Conservation (phyloP, 2,329 filamentous ascomycete genomes). For the Xylariales sp. region DNA sequence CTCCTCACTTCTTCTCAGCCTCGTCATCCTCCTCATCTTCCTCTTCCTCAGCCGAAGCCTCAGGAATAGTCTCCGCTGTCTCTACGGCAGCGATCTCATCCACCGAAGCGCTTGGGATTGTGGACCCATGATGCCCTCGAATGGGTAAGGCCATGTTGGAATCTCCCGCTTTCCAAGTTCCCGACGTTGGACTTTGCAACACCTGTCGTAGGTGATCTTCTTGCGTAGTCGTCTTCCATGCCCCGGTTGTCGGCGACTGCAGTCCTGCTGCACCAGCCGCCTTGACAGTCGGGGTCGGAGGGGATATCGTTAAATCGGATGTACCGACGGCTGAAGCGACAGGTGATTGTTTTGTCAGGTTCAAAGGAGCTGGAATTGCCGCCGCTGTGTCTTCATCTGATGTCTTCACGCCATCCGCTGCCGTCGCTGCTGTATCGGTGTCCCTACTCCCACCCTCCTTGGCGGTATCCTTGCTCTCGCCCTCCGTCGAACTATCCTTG, state of each 20-base stretch:
- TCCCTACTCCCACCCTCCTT: constrained; percentile 5
- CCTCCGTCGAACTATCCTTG: constrained; percentile 13
- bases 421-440: constrained; percentile 7
- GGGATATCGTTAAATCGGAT: constrained; percentile 13
- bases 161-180: constrained; percentile 34
- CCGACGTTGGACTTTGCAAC: constrained; percentile 39
- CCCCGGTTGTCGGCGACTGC: constrained; percentile 40
- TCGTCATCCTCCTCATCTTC: constrained; percentile 28
- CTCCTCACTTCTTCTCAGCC: constrained; percentile 18
- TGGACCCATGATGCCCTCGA: constrained; percentile 27
- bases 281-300: constrained; percentile 4
- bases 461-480: constrained; percentile 2
- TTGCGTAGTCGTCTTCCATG: constrained; percentile 31
- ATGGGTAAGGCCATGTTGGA: constrained; percentile 12
- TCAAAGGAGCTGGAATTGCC: not conserved
- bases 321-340: constrained; percentile 11
- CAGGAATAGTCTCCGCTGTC: constrained; percentile 33
- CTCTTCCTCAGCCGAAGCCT: constrained; percentile 33
- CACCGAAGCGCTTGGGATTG: constrained; percentile 26
- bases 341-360: constrained; percentile 1
- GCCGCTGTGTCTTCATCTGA: not conserved
- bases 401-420: constrained; percentile 10
- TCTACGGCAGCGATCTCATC: constrained; percentile 37
- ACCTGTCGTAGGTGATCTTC: constrained; percentile 21
- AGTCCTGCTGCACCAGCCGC: constrained; percentile 26